Conservation (phyloP, 2,329 filamentous ascomycete genomes). For the Fusarium concolor region DNA sequence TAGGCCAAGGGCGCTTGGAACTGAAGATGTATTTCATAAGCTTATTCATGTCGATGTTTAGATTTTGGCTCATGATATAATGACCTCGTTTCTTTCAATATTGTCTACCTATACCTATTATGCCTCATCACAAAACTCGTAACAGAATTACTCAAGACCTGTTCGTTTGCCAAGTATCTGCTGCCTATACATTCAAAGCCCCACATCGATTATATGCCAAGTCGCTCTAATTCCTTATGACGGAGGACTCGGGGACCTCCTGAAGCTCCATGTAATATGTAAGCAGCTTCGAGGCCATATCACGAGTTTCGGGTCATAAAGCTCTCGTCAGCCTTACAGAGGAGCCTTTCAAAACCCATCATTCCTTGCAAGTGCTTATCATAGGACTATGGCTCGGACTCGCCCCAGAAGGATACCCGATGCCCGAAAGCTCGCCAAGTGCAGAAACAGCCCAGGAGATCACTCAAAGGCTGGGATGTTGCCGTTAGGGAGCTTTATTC, state of each 20-base stretch:
- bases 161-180: background rate
- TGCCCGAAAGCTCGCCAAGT: background rate
- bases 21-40: conserved; percentile 29
- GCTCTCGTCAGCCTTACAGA: conserved; percentile 46
- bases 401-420: conserved; percentile 9
- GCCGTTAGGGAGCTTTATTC: background rate
- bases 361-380: conserved; percentile 45
- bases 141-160: background rate
- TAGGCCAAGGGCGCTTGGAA: conserved; percentile 21
- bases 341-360: conserved; percentile 13
- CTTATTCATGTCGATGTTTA: conserved; percentile 29
- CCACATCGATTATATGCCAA: conserved; percentile 5
- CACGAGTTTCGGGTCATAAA: conserved; percentile 24
- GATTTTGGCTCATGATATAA: conserved; percentile 36
- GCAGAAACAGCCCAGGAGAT: conserved; percentile 14
- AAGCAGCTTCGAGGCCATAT: conserved; percentile 16
- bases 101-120: background rate
- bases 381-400: conserved; percentile 25
- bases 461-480: background rate
- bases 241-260: background rate
- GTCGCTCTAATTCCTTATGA: background rate
- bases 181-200: background rate
- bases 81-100: conserved; percentile 18
- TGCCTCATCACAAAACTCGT: background rate
- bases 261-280: conserved; percentile 1